Evolutionary conservation across 768 basidiomycete genomes (phyloP).

Genomic region (Phylloporus rhodoxanthus): DNA sequence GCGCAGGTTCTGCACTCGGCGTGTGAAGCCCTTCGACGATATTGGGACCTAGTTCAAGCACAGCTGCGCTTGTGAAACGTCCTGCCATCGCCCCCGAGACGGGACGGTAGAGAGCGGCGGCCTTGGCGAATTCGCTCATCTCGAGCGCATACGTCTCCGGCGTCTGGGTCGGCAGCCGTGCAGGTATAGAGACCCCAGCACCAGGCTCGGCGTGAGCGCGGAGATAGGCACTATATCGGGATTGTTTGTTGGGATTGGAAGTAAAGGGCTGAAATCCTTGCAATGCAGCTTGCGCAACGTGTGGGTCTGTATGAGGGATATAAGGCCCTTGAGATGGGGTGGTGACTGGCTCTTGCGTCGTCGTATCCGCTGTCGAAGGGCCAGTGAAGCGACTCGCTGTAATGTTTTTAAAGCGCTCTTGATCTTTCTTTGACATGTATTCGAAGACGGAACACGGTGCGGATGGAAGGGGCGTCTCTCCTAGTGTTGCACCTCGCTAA

Average conservation of each 20-base stretch:
- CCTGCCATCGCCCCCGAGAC: conserved; percentile 89
- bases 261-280: conserved; percentile 88
- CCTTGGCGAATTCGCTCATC: conserved; percentile 77
- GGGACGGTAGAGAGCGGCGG: conserved; percentile 87
- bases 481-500: conserved; percentile 78
- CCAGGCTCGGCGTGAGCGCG: conserved; percentile 56
- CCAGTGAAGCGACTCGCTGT: conserved; percentile 27
- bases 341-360: conserved; percentile 20
- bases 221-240: conserved; percentile 80
- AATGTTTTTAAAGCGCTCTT: conserved; percentile 72
- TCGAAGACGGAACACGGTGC: conserved; percentile 86
- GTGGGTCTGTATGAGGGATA: conserved; percentile 63
- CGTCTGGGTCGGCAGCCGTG: conserved; percentile 51
- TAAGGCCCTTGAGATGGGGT: conserved; percentile 29
- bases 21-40: conserved; percentile 64
- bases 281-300: conserved; percentile 81
- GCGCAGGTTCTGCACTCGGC: conserved; percentile 36
- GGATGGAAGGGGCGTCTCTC: conserved; percentile 69
- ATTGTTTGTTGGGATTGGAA: conserved; percentile 69
- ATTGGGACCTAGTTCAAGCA: conserved; percentile 61
- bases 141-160: conserved; percentile 75
- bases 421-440: conserved; percentile 87
- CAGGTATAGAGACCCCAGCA: conserved; percentile 41
- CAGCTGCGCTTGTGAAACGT: conserved; percentile 80
- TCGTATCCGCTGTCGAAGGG: conserved; percentile 26